Base-by-base conservation (phyloP, 2,329 filamentous ascomycete genomes). In the Penicillium sp. region DNA sequence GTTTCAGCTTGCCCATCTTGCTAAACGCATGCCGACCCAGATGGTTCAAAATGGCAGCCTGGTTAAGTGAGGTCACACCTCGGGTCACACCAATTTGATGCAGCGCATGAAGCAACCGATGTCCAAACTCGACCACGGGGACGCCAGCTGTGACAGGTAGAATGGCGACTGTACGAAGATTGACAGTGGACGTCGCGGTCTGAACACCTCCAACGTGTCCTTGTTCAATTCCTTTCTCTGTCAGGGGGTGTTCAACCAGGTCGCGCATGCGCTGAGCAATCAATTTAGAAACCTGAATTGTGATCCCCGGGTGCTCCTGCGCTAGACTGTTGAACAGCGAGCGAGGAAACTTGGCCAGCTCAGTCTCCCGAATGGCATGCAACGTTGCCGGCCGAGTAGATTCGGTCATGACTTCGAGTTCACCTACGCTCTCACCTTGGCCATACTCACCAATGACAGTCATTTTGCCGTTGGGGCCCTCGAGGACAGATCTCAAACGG, bases 221-320 rank as follows among this genome's bases (percentile, higher is more conserved):
- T 31, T 71, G 71, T 36, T 91, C 85, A 43, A 80, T 80, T 7
- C 77, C 75, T 37, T 81, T 75, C 26, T 84, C 77, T 23, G 80
- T 77, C 11, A 87, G 70, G 2, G 88, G 86, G 54, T 90, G 84
- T 54, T 97, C 88, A 14, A 97, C 80, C 26, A 96, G 70, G 28
- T 87, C 80, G 45, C 91, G 78, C 93, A 98, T 97, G 3, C 93
- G 82, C 23, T 90, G 89, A 0, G 93, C 93, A 56, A 98, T 96
- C 53, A 98, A 93, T 65, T 97, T 98, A 1, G 93, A 97, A 18
- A 98, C 94, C 66, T 97, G 96, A 64, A 98, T 97, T 0, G 93
- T 97, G 58, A 98, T 98, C 29, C 89, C 94, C 4, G 93, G 93
- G 59, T 98, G 93, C 59, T 98, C 93, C 60, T 95, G 85, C 0